Base-by-base conservation (phyloP, 352 stramenopile species). In the Globisporangium radiosum region DNA sequence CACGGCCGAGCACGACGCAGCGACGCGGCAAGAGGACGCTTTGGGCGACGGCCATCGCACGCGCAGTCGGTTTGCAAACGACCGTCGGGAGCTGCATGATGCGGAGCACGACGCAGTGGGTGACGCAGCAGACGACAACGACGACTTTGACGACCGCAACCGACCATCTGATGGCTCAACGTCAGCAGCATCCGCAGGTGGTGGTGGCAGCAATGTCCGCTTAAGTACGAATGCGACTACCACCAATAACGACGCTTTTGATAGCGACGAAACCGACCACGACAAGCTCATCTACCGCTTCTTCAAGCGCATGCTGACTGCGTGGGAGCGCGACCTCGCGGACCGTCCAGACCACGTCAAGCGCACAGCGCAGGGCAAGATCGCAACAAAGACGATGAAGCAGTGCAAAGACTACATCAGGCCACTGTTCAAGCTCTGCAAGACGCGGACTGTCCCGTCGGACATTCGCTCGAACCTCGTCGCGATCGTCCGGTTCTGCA, bases 341-440 rank as follows among this genome's bases (percentile, higher is more conserved):
- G 60, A 66, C 40, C 85, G 95, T 11, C 77, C 89, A 0, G 91
- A 98, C 42, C 62, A 91, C 47, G 78, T 97, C 19, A 97, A 97
- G 66, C 80, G 78, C 45, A 94, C 92, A 39, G 83, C 89, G 10
- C 85, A 96, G 54, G 95, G 95, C 52, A 94, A 94, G 64, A 96
- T 97, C 51, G 95, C 97, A 49, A 97, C 89, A 48, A 98, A 98
- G 80, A 99, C 96, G 8, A 91, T 98, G 70, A 98, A 99, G 73
- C 95, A 99, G 81, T 98, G 94, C 76, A 98, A 98, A 64, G 96
- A 99, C 73, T 99, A 99, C 75, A 99, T 99, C 65, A 88, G 94
- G 0, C 96, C 96, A 19, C 72, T 99, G 33, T 98, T 99, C 67
- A 98, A 98, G 74, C 71, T 98, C 39, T 98, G 90, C 71, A 99